Evolutionary conservation across 768 basidiomycete genomes (phyloP).

Genomic region (Crepidotus variabilis): DNA sequence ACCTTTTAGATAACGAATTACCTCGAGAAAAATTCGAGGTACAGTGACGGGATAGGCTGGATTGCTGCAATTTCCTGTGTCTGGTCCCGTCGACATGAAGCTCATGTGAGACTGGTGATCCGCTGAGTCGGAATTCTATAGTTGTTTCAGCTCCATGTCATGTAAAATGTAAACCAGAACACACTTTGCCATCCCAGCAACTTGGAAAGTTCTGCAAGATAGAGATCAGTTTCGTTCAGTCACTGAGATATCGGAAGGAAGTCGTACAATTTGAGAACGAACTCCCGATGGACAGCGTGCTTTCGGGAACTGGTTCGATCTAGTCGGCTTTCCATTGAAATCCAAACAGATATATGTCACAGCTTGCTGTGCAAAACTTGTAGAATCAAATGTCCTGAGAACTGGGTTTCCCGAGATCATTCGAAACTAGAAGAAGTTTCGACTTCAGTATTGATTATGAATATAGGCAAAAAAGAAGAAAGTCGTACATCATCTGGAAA

Average conservation of each 20-base stretch:
- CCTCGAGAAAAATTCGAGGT: conserved; percentile 51
- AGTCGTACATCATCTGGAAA: conserved; percentile 51
- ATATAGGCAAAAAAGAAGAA: neutral
- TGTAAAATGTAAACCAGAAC: neutral
- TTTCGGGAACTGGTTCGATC: conserved; percentile 34
- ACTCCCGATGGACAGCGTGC: conserved; percentile 41
- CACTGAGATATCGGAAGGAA: neutral
- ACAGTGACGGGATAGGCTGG: conserved; percentile 40
- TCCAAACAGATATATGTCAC: conserved; percentile 46
- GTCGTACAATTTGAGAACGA: conserved; percentile 37
- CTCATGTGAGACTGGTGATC: conserved; percentile 52
- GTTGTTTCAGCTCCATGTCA: neutral
- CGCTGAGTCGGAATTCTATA: conserved; percentile 40
- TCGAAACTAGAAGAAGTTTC: conserved; percentile 34
- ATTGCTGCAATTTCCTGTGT: conserved; percentile 44
- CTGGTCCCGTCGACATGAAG: conserved; percentile 45
- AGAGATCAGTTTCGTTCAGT: neutral
- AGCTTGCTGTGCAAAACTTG: conserved; percentile 42
- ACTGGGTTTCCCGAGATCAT: conserved; percentile 46
- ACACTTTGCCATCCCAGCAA: conserved; percentile 54
- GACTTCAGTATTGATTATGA: neutral
- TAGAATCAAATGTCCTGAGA: conserved; percentile 43
- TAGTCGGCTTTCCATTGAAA: conserved; percentile 37
- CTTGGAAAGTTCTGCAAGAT: conserved; percentile 37
- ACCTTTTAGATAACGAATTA: conserved; percentile 12